Evolutionary conservation across 495 filamentous ascomycete species (phyloP), one percentile per base, ranked within the genome.

Genomic region (Talaromyces borbonicus): DNA sequence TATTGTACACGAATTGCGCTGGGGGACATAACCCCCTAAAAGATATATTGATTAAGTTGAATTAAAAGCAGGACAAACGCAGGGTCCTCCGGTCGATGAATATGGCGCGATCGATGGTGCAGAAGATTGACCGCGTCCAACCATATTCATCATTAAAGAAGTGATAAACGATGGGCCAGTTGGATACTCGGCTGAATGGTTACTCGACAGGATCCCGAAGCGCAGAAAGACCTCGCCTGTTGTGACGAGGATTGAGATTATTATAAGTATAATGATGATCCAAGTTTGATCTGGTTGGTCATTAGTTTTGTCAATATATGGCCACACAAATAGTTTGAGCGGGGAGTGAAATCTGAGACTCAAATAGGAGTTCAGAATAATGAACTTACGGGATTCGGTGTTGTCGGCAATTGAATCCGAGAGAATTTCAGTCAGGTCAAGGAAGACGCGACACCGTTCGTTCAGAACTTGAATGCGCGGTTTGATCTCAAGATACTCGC

Each of bases 401-500:
- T 85, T 84, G 58, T 97, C 90, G 24, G 85, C 85, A 39, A 95
- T 88, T 4, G 80, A 85, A 62, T 99, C 93, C 11, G 82, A 85
- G 0, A 99, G 72, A 25, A 99, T 97, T 63, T 95, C 89, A 19
- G 93, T 87, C 8, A 99, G 80, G 60, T 99, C 92, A 16, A 99
- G 75, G 66, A 99, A 99, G 25, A 99, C 92, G 23, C 84, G 77
- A 56, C 93, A 99, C 36, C 93, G 85, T 61, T 95, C 90, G 60
- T 99, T 99, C 29, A 99, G 79, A 5, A 95, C 89, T 57, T 92
- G 82, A 50, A 94, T 92, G 19, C 92, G 87, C 0, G 83, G 85
- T 54, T 90, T 87, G 66, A 99, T 97, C 57, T 99, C 92, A 36
- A 99, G 81, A 60, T 99, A 99, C 57, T 97, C 93, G 53, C 92